Conservation (phyloP, 305 asterid genomes). For the Plantago lanceolata region DNA sequence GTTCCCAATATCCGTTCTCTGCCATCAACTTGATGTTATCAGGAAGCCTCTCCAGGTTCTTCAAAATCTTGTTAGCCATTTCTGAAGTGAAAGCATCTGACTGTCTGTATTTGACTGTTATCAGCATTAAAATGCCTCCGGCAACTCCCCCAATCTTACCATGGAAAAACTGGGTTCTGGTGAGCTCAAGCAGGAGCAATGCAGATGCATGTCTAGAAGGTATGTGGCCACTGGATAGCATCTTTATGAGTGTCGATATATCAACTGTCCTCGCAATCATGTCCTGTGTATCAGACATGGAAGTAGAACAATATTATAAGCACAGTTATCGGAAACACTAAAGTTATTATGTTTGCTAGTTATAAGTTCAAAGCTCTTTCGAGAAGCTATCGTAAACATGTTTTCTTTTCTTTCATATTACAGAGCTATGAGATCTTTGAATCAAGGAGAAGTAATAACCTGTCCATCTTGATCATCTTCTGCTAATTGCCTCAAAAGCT, state of each 20-base stretch:
- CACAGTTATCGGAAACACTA: not conserved
- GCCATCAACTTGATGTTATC: conserved; percentile 76
- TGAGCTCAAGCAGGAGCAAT: conserved; percentile 52
- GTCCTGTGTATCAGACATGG: conserved; percentile 40
- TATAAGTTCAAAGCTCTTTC: too few species aligned
- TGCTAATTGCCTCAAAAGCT: conserved; percentile 50
- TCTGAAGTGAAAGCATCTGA: conserved; percentile 53
- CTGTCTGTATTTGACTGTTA: conserved; percentile 52
- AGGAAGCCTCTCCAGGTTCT: conserved; percentile 55
- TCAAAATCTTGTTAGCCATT: conserved; percentile 50
- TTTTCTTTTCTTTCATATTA: too few species aligned
- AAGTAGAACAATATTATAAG: not conserved
- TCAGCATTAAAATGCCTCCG: conserved; percentile 68
- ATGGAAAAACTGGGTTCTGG: conserved; percentile 39
- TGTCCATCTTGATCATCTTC: conserved; percentile 60
- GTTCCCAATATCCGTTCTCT: conserved; percentile 76
- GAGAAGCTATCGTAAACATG: too few species aligned
- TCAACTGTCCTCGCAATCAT: conserved; percentile 41
- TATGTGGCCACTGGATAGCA: conserved; percentile 55
- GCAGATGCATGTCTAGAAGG: conserved; percentile 58
- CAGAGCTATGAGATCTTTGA: not conserved
- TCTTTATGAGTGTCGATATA: conserved; percentile 41
- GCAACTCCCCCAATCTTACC: conserved; percentile 42
- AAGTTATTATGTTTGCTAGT: too few species aligned
- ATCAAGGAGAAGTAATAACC: conserved; percentile 26